Conservation (phyloP, 805 yeast species). For the Candida caryicola region DNA sequence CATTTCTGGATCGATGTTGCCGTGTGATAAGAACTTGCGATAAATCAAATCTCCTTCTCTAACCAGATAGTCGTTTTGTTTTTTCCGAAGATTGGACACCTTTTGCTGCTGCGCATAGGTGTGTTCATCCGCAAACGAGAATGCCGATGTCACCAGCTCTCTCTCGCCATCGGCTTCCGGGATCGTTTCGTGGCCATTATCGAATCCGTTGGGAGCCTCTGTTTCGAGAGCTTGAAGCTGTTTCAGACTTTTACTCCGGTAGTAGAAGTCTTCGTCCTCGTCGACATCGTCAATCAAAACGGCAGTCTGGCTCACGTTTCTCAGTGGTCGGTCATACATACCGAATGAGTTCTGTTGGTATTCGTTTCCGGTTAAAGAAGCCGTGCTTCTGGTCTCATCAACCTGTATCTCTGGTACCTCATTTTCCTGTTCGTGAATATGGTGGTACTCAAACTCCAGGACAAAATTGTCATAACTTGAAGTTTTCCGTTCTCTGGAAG, state of each 20-base stretch:
- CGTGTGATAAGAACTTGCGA: slow-evolving; percentile 36
- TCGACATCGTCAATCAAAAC: slow-evolving; percentile 8
- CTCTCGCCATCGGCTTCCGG: neutral
- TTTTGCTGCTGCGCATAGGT: slow-evolving; percentile 2
- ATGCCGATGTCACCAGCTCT: neutral
- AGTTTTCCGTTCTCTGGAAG: slow-evolving; percentile 1
- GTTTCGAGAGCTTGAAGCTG: slow-evolving; percentile 2
- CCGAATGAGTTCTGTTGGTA: neutral
- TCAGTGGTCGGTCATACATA: neutral
- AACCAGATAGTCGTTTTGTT: slow-evolving; percentile 49
- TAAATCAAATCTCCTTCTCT: slow-evolving; percentile 60
- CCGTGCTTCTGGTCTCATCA: neutral
- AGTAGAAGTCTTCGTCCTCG: slow-evolving; percentile 15
- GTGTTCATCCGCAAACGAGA: slow-evolving; percentile 5
- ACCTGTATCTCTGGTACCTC: neutral
- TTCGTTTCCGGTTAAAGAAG: neutral
- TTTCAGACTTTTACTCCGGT: slow-evolving; percentile 14
- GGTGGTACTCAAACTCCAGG: slow-evolving; percentile 5
- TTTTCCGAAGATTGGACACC: slow-evolving; percentile 13
- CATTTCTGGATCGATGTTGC: slow-evolving; percentile 50
- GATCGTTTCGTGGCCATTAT: neutral
- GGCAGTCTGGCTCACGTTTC: neutral
- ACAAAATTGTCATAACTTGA: slow-evolving; percentile 1
- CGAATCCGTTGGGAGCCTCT: too few relatives aligned
- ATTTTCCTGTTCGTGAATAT: neutral